Evolutionary conservation across 768 basidiomycete species (phyloP).

Genomic region (Suillus weaverae): DNA sequence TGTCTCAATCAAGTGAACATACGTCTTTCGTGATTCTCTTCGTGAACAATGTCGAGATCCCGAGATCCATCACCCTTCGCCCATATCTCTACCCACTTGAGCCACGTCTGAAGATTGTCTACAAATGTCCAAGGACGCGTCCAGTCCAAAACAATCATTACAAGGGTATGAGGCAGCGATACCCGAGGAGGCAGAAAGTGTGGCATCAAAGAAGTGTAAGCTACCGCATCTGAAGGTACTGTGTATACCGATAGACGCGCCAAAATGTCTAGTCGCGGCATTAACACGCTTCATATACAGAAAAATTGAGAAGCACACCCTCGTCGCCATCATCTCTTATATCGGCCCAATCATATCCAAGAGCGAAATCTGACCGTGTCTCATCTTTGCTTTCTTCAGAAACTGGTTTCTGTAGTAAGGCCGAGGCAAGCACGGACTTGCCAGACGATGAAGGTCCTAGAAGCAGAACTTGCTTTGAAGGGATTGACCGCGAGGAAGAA

Average conservation of each 20-base stretch:
- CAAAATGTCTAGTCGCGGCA: slow-evolving; percentile 63
- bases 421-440: slow-evolving; percentile 73
- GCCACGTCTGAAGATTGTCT: slow-evolving; percentile 81
- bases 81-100: slow-evolving; percentile 85
- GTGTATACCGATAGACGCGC: slow-evolving; percentile 89
- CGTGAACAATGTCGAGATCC: slow-evolving; percentile 71
- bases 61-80: slow-evolving; percentile 63
- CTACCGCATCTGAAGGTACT: slow-evolving; percentile 76
- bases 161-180: slow-evolving; percentile 67
- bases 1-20: slow-evolving; percentile 31
- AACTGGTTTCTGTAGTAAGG: slow-evolving; percentile 67
- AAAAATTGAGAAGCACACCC: slow-evolving; percentile 49
- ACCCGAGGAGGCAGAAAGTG: slow-evolving; percentile 75
- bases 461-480: slow-evolving; percentile 84
- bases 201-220: slow-evolving; percentile 72
- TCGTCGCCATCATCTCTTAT: slow-evolving; percentile 92
- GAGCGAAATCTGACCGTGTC: slow-evolving; percentile 70
- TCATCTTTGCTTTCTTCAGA: slow-evolving; percentile 58
- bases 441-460: slow-evolving; percentile 80
- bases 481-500: slow-evolving; percentile 75
- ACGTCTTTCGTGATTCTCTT: slow-evolving; percentile 85
- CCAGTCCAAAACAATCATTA: slow-evolving; percentile 92
- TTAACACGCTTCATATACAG: slow-evolving; percentile 5
- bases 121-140: slow-evolving; percentile 92
- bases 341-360: slow-evolving; percentile 93